Conservation (phyloP, 768 basidiomycete genomes). For the Glaciozyma antarctica region DNA sequence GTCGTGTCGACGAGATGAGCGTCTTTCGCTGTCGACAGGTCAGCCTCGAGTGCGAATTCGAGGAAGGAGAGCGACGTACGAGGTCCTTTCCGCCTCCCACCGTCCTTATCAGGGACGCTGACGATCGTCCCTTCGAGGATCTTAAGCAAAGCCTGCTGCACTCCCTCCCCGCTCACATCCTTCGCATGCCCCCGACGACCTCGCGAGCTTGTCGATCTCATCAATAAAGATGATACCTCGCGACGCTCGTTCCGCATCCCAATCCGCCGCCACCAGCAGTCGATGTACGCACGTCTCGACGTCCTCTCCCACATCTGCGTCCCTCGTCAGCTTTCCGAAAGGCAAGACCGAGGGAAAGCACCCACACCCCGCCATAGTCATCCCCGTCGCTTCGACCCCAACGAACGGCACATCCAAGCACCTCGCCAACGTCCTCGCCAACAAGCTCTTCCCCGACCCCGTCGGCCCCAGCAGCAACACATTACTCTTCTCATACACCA, state of each 20-base stretch:
- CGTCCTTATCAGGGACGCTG: slow-evolving; percentile 1
- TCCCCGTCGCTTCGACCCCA: slow-evolving; percentile 81
- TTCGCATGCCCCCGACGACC: slow-evolving; percentile 49
- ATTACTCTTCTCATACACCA: slow-evolving; percentile 85
- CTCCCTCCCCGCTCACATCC: slow-evolving; percentile 92
- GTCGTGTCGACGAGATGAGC: slow-evolving; percentile 71
- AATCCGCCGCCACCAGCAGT: slow-evolving; percentile 78
- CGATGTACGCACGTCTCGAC: slow-evolving; percentile 85
- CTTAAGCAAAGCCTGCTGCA: slow-evolving; percentile 74
- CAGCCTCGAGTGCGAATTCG: not conserved
- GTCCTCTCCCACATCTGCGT: slow-evolving; percentile 51
- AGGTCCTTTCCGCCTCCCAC: slow-evolving; percentile 4
- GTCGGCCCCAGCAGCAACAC: slow-evolving; percentile 62
- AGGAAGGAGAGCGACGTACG: not conserved
- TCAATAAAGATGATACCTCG: slow-evolving; percentile 89
- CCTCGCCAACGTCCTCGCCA: slow-evolving; percentile 82
- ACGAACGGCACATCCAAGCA: slow-evolving; percentile 92
- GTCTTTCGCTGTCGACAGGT: slow-evolving; percentile 47
- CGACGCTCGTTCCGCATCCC: slow-evolving; percentile 79
- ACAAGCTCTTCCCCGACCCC: slow-evolving; percentile 44
- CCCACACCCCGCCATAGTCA: slow-evolving; percentile 56
- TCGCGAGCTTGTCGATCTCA: slow-evolving; percentile 85
- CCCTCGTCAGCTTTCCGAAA: not conserved
- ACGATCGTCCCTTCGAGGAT: slow-evolving; percentile 90
- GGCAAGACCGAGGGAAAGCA: not conserved